Conservation (phyloP, 176 grass and related monocot genomes). For the Carex littledalei region DNA sequence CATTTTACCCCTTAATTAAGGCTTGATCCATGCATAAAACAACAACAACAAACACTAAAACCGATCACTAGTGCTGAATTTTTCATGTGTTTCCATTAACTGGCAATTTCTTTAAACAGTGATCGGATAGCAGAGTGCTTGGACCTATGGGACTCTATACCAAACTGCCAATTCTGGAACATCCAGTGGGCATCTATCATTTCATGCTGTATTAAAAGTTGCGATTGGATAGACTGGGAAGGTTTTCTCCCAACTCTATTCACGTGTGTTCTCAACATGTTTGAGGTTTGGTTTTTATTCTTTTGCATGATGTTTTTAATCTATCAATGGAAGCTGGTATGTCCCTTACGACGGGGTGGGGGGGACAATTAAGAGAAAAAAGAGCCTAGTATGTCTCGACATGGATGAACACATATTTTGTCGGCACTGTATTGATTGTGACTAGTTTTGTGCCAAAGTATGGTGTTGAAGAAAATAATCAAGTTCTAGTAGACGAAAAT, state of each 20-base stretch:
- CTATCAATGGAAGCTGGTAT: not conserved
- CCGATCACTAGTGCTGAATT: not conserved
- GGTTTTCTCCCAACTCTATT: slow-evolving; percentile 69
- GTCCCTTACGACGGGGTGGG: not conserved
- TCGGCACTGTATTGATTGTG: not conserved
- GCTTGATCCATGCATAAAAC: not conserved
- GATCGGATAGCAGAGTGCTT: slow-evolving; percentile 67
- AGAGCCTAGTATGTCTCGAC: not conserved
- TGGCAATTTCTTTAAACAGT: slow-evolving; percentile 40
- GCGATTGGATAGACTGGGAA: slow-evolving; percentile 70
- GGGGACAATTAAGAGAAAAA: not conserved
- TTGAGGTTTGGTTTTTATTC: slow-evolving; percentile 55
- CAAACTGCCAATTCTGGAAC: slow-evolving; percentile 98
- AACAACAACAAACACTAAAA: not conserved
- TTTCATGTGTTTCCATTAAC: slow-evolving; percentile 23
- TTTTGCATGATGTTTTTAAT: not conserved
- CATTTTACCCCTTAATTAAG: not conserved
- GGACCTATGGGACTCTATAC: slow-evolving; percentile 65
- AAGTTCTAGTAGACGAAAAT: not conserved
- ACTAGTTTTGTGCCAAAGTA: not conserved
- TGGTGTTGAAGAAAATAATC: not conserved
- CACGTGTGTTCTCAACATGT: slow-evolving; percentile 81
- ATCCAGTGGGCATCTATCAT: slow-evolving; percentile 85
- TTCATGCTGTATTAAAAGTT: slow-evolving; percentile 76
- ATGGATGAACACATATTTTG: not conserved